phyloP scores from a whole-genome alignment of 1,284 basidiomycete species.

The Ceratobasidium sp. region DNA sequence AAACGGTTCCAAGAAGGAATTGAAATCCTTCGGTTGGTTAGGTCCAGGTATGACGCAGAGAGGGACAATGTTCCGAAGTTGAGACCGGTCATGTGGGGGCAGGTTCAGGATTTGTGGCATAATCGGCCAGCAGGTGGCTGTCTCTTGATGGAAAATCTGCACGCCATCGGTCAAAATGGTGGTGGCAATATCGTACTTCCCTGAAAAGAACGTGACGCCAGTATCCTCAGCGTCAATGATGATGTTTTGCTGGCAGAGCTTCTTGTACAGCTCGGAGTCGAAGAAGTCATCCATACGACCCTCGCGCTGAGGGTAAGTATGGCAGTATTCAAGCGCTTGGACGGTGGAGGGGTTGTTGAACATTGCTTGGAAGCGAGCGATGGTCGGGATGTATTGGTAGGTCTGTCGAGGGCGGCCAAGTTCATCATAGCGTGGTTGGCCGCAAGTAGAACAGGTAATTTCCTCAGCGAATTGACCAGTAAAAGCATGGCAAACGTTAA shows the following conservation, averaged over 20 bases:
- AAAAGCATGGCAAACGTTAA: slow-evolving; percentile 47
- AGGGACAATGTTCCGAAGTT: slow-evolving; percentile 54
- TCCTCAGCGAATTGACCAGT: slow-evolving; percentile 34
- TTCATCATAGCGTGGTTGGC: slow-evolving; percentile 31
- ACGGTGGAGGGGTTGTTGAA: slow-evolving; percentile 48
- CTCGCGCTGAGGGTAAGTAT: slow-evolving; percentile 38
- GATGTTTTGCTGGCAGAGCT: slow-evolving; percentile 21
- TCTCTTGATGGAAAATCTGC: slow-evolving; percentile 54
- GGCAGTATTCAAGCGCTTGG: slow-evolving; percentile 50
- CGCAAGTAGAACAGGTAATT: slow-evolving; percentile 44
- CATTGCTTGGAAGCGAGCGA: slow-evolving; percentile 23
- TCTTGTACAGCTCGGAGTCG: slow-evolving; percentile 36
- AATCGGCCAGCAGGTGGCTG: slow-evolving; percentile 57
- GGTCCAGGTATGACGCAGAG: slow-evolving; percentile 61
- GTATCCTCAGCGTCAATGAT: slow-evolving; percentile 28
- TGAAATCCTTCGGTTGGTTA: slow-evolving; percentile 57
- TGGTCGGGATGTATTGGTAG: slow-evolving; percentile 48
- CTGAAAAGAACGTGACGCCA: slow-evolving; percentile 52
- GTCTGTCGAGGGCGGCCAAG: slow-evolving; percentile 29
- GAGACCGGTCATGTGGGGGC: slow-evolving; percentile 55
- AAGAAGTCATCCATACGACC: slow-evolving; percentile 50
- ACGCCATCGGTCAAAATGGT: slow-evolving; percentile 57
- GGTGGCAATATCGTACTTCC: slow-evolving; percentile 53
- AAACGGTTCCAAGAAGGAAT: slow-evolving; percentile 56
- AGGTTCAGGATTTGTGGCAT: slow-evolving; percentile 60